Base-by-base conservation (phyloP, 441 rosid genomes). In the Viola pubescens region DNA sequence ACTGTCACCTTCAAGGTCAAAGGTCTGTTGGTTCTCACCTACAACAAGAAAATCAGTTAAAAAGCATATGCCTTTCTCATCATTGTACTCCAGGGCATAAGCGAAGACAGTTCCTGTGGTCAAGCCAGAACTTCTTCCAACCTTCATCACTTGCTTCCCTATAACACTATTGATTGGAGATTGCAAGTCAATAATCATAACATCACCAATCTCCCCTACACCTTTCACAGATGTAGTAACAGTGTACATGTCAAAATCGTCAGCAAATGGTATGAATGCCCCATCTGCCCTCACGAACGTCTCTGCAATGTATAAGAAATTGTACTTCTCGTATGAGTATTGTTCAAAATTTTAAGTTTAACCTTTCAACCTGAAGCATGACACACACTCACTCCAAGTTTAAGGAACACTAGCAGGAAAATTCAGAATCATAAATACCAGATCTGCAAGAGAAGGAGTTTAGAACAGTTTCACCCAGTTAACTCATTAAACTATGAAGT, bases 1-100 rank as follows among this genome's bases (percentile, higher is more conserved):
- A 38, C 98, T 92, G 62, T 92, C 97, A 68, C 97, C 98, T 78
- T 92, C 98, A 42, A 92, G 98, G 71, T 92, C 98, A 74, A 92
- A 92, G 19, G 97, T 82, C 73, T 77, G 94, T 72, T 87, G 92
- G 65, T 92, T 89, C 74, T 92, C 94, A 10, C 98, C 98, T 46
- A 89, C 96, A 61, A 92, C 98, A 0, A 92, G 92, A 71, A 89
- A 92, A 75, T 92, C 98, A 0, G 98, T 92, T 67, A 92, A 84
- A 75, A 89, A 92, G 66, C 98, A 87, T 14, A 89, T 92, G 63
- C 95, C 98, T 77, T 92, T 92, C 76, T 85, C 97, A 57, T 92
- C 97, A 58, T 92, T 92, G 80, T 92, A 92, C 69, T 89, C 98
- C 69, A 92, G 72, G 52, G 95, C 92, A 56, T 92, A 85, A 6